Evolutionary conservation across 202 grass and related monocot genomes (phyloP).

Genomic region (Miscanthus sacchariflorus): DNA sequence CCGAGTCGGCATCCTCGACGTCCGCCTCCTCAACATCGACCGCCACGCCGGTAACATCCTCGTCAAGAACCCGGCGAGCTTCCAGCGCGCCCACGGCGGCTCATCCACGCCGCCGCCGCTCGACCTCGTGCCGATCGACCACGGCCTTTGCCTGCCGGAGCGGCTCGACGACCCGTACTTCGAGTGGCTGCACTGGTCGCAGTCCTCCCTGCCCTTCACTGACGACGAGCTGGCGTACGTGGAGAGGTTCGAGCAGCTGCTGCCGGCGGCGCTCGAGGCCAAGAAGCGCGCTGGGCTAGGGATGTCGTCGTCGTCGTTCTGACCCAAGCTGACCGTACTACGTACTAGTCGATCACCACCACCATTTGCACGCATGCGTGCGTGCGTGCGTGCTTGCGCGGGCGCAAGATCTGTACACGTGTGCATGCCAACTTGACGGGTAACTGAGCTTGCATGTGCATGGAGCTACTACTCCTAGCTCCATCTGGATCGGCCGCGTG

Average conservation of each 20-base stretch:
- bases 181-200: constrained; percentile 97
- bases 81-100: background rate
- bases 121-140: constrained; percentile 94
- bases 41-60: constrained; percentile 98
- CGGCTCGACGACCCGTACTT: constrained; percentile 86
- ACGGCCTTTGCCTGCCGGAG: constrained; percentile 92
- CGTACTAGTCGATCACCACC: background rate
- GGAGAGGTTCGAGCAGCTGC: constrained; percentile 75
- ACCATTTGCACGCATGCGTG: background rate
- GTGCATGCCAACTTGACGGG: constrained; percentile 6
- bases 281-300: constrained; percentile 45
- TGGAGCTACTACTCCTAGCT: background rate
- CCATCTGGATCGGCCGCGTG: background rate
- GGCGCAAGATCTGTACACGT: background rate
- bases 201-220: constrained; percentile 71
- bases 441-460: background rate
- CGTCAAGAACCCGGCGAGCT: constrained; percentile 54
- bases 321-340: constrained; percentile 32
- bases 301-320: constrained; percentile 44
- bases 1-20: constrained; percentile 89
- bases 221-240: constrained; percentile 61
- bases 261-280: constrained; percentile 65
- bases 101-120: background rate
- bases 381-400: background rate
- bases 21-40: constrained; percentile 92